A percentile compares a stretch with the other conserved stretches of the same genome.
These are phyloP conservation scores for Blastobotrys mokoenaii DNA, from an alignment of 805 yeast genomes.

Conservation along the genomic window DNA sequence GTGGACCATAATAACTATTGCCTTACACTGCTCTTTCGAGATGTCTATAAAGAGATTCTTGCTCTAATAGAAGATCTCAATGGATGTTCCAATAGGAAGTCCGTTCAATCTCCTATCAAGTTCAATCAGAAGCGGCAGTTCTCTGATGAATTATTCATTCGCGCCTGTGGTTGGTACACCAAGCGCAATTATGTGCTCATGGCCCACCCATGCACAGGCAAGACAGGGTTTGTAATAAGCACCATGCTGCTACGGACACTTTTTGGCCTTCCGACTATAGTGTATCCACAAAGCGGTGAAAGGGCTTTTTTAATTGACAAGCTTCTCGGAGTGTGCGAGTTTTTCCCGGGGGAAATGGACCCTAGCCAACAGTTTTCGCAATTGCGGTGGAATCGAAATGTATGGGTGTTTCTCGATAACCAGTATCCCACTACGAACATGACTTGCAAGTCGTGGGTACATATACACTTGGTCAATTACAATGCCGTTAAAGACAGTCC, in stretches of 20 bases:
- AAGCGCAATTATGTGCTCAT: neutral
- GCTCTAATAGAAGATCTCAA: neutral
- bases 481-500: neutral
- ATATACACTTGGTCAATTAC: neutral
- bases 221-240: neutral
- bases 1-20: neutral
- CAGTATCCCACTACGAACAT: neutral
- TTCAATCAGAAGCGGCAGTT: neutral
- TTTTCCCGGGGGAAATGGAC: neutral
- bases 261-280: neutral
- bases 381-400: neutral
- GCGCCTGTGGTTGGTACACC: neutral
- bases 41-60: neutral
- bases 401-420: neutral
- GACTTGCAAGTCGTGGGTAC: neutral
- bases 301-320: neutral
- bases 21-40: neutral
- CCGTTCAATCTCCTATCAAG: neutral
- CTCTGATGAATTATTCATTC: neutral
- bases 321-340: neutral
- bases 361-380: neutral
- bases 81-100: neutral
- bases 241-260: neutral
- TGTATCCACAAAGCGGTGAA: neutral
- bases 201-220: neutral